phyloP scores from a whole-genome alignment of 331 rosid genomes.

The Malus hybrid region DNA sequence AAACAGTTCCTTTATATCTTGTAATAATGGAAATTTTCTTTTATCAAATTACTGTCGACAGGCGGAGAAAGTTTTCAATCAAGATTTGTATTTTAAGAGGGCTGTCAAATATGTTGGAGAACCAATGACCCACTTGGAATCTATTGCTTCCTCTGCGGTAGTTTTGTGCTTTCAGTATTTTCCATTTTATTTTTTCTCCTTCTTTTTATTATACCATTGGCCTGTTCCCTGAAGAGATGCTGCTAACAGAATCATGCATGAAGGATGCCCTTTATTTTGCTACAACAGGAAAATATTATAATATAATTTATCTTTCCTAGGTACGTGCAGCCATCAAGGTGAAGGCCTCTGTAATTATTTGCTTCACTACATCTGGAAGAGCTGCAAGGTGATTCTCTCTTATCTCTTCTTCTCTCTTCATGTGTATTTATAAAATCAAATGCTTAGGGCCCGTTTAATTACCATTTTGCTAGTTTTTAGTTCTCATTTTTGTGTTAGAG shows the following conservation, averaged over 20 bases:
- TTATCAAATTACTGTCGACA: slow-evolving; percentile 23
- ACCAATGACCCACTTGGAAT: slow-evolving; percentile 45
- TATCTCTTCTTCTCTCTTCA: slow-evolving; percentile 3
- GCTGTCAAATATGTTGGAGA: slow-evolving; percentile 33
- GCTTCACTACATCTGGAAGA: slow-evolving; percentile 80
- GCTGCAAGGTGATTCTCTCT: slow-evolving; percentile 27
- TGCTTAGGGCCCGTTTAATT: background rate
- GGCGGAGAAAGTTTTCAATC: slow-evolving; percentile 90
- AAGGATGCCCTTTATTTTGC: background rate
- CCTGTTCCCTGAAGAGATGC: background rate
- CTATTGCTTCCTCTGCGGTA: slow-evolving; percentile 45
- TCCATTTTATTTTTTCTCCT: background rate
- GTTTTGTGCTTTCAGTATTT: background rate
- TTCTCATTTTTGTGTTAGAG: no score
- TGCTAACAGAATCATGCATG: background rate
- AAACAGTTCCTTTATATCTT: no score
- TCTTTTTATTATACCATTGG: slow-evolving; percentile 7
- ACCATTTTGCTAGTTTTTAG: background rate
- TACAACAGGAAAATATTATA: background rate
- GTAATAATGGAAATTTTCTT: background rate
- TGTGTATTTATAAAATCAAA: background rate
- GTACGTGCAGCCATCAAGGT: slow-evolving; percentile 39
- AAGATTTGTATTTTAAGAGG: slow-evolving; percentile 50
- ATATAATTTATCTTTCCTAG: background rate
- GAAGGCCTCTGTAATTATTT: slow-evolving; percentile 60